These are phyloP conservation scores for Stipa capillata DNA, from an alignment of 176 grass and related monocot species.

Conservation along the genomic window DNA sequence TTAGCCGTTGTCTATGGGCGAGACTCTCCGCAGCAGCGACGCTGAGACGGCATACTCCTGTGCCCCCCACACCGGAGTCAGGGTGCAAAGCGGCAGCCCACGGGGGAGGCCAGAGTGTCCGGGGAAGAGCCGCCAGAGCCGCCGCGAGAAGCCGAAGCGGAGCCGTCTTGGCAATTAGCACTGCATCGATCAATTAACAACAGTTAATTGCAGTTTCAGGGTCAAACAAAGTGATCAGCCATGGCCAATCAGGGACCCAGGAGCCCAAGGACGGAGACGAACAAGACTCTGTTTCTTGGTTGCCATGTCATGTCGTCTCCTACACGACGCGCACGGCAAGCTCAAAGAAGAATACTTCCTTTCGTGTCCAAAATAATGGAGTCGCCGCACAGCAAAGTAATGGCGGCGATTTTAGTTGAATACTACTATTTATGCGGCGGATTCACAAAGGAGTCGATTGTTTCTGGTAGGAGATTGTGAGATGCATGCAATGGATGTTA, in stretches of 20 bases:
- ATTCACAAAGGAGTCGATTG: no score
- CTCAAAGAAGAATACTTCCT: no score
- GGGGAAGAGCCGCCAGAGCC: constrained; percentile 13
- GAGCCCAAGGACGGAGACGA: no score
- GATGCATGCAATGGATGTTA: no score
- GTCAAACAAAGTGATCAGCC: neutral
- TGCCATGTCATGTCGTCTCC: no score
- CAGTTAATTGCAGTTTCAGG: neutral
- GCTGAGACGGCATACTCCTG: constrained; percentile 27
- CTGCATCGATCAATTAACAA: constrained; percentile 37
- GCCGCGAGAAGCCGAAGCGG: neutral
- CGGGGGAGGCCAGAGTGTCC: constrained; percentile 75
- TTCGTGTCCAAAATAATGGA: no score
- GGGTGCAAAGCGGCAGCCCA: constrained; percentile 21
- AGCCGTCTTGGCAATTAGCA: constrained; percentile 34
- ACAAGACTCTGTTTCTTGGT: no score
- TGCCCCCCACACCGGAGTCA: constrained; percentile 55
- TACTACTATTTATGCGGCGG: no score
- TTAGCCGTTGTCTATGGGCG: constrained; percentile 83
- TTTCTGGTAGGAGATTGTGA: no score
- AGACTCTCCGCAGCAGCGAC: constrained; percentile 38
- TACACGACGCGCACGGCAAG: no score
- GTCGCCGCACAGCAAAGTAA: no score
- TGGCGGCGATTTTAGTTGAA: no score
- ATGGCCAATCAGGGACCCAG: neutral